Conservation (phyloP, 208 protist genomes). For the Acanthamoeba castellanii region DNA sequence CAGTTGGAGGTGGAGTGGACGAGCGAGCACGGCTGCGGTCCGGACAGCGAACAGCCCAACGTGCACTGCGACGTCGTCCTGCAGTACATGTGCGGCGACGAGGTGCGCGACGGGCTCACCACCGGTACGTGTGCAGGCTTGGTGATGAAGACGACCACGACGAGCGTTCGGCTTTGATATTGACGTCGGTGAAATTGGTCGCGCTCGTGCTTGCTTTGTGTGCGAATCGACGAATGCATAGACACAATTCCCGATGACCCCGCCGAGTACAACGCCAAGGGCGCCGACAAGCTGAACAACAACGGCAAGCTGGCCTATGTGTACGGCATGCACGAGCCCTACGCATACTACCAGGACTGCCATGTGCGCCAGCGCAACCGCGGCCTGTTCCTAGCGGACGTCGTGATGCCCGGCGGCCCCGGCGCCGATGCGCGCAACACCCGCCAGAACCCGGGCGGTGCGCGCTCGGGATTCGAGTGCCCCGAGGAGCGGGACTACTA, state of each 20-base stretch:
- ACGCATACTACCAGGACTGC: slow-evolving; percentile 87
- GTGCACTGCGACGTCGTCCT: slow-evolving; percentile 88
- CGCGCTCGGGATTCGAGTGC: slow-evolving; percentile 90
- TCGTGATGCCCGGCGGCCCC: slow-evolving; percentile 82
- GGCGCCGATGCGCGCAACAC: slow-evolving; percentile 84
- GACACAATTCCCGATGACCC: slow-evolving; percentile 15
- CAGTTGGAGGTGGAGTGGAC: slow-evolving; percentile 85
- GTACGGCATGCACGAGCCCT: slow-evolving; percentile 89
- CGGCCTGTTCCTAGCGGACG: slow-evolving; percentile 92
- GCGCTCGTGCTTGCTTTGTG: too few relatives aligned
- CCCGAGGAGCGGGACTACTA: slow-evolving; percentile 94
- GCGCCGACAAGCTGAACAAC: slow-evolving; percentile 44
- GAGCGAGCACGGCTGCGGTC: slow-evolving; percentile 86
- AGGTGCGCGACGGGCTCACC: slow-evolving; percentile 82
- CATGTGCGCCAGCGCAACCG: slow-evolving; percentile 86
- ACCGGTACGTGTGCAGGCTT: slow-evolving; percentile 22
- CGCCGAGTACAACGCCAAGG: slow-evolving; percentile 69
- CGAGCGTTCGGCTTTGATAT: too few relatives aligned
- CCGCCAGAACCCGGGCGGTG: slow-evolving; percentile 87
- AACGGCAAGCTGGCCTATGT: slow-evolving; percentile 41
- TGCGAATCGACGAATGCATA: background rate
- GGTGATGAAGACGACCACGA: too few relatives aligned
- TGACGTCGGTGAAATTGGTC: too few relatives aligned
- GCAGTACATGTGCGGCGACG: slow-evolving; percentile 89
- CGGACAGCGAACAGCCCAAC: slow-evolving; percentile 71